Conservation (phyloP, 2,329 filamentous ascomycete species). For the Aureobasidium sp. region DNA sequence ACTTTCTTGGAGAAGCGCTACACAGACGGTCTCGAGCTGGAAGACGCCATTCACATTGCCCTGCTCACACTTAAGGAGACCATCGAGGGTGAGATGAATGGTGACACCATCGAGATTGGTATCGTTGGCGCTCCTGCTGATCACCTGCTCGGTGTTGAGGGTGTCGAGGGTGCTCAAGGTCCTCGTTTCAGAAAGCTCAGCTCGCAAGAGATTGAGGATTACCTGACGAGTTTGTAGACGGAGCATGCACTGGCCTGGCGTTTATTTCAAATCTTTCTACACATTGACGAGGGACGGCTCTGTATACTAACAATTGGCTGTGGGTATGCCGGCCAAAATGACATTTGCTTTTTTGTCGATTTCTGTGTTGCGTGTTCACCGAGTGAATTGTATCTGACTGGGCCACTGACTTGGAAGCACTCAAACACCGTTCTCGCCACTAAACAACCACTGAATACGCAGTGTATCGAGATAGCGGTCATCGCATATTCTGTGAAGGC, state of each 20-base stretch:
- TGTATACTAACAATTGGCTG: constrained; percentile 6
- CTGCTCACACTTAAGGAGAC: constrained; percentile 97
- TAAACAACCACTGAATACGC: too few species aligned
- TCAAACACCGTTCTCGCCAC: too few species aligned
- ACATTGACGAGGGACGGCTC: constrained; percentile 8
- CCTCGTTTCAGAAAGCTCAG: constrained; percentile 90
- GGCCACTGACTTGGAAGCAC: too few species aligned
- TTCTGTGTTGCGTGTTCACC: not conserved
- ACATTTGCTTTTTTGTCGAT: not conserved
- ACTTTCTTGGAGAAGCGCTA: constrained; percentile 99
- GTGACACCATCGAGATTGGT: constrained; percentile 95
- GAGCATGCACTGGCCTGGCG: constrained; percentile 1
- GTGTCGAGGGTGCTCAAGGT: constrained; percentile 74
- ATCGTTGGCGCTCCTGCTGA: constrained; percentile 94
- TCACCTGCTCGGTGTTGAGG: constrained; percentile 84
- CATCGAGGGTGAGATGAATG: constrained; percentile 98
- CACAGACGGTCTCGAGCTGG: constrained; percentile 90
- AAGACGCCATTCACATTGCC: constrained; percentile 98
- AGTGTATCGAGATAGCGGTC: not conserved
- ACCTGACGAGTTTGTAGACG: constrained; percentile 85
- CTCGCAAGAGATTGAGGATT: constrained; percentile 98
- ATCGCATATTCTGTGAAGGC: not conserved
- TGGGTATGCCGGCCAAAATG: constrained; percentile 1
- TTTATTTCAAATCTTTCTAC: not conserved
- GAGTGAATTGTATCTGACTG: not conserved